Base-by-base conservation (phyloP, 2,329 filamentous ascomycete genomes). In the Alternaria brassicae region DNA sequence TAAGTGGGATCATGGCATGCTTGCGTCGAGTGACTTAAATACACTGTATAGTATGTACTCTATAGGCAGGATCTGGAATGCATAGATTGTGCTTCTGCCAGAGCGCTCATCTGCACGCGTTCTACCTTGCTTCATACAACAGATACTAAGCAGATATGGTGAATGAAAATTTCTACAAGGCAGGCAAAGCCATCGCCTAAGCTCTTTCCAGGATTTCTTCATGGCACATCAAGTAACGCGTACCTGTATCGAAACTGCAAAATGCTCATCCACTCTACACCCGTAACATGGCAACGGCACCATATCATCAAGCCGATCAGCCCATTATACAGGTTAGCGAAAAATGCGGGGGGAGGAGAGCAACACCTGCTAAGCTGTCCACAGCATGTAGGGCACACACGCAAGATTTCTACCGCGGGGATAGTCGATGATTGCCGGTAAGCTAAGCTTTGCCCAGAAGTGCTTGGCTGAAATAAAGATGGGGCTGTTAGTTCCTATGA, bases 401-500 rank as follows among this genome's bases (percentile, higher is more conserved):
- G 39, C 39, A 41, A 10, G 13, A 32, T 48, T 15, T 23, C 28
- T 48, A 34, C 44, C 44, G 44, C 34, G 28, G 19, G 44, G 36
- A 32, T 17, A 25, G 21, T 12, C 44, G 4, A 34, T 23, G 19
- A 48, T 48, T 34, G 28, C 44, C 30, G 28, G n/a, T 19, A 34
- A 19, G 23, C 58, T 51, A 60, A 65, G 58, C 58, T 62, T 58
- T 59, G 59, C 59, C 56, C 45, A 60, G 58, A 57, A 65, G 63
- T 48, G 61, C 62, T 67, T 66, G 58, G 57, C 36, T 27, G 10
- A 36, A 62, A 66, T 68, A 68, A 66, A 65, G 61, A 60, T 65
- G 61, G 63, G 49, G 53, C 53, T 32, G n/a, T 21, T 40, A 34
- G 52, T 47, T 41, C 55, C 55, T 59, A 39, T 50, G 55, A 34